Conservation (phyloP, 345 rosid genomes). For the Syzygium aromaticum region DNA sequence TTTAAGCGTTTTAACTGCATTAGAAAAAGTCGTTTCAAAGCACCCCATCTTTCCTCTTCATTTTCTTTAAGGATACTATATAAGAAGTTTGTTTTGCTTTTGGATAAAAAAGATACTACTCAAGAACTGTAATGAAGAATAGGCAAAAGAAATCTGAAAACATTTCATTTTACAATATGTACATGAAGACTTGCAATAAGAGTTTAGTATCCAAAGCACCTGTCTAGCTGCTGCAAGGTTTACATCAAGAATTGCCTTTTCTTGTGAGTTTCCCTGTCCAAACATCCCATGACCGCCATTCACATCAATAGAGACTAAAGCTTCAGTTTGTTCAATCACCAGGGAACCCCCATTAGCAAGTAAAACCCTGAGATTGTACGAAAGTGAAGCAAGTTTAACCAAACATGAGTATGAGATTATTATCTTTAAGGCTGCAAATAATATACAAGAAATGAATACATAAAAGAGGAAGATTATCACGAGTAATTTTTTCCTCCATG, state of each 20-base stretch:
- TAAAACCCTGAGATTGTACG: conserved; percentile 46
- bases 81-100: background rate
- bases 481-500: background rate
- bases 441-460: background rate
- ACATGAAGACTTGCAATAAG: background rate
- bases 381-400: background rate
- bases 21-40: background rate
- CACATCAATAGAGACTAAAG: conserved; percentile 94
- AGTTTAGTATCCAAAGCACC: conserved; percentile 31
- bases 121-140: background rate
- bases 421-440: background rate
- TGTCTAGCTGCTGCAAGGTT: conserved; percentile 92
- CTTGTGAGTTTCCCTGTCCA: conserved; percentile 84
- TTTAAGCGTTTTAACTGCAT: background rate
- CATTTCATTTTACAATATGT: background rate
- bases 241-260: conserved; percentile 86
- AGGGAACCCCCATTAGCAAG: conserved; percentile 88
- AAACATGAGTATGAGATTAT: background rate
- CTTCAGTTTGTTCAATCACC: conserved; percentile 98
- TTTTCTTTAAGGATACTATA: background rate
- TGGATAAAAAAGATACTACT: background rate
- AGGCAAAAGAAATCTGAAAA: background rate
- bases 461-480: background rate
- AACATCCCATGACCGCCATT: conserved; percentile 97
- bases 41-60: background rate